Evolutionary conservation across 164 flowering plant genomes (phyloP).

Genomic region (Stephania cephalantha): DNA sequence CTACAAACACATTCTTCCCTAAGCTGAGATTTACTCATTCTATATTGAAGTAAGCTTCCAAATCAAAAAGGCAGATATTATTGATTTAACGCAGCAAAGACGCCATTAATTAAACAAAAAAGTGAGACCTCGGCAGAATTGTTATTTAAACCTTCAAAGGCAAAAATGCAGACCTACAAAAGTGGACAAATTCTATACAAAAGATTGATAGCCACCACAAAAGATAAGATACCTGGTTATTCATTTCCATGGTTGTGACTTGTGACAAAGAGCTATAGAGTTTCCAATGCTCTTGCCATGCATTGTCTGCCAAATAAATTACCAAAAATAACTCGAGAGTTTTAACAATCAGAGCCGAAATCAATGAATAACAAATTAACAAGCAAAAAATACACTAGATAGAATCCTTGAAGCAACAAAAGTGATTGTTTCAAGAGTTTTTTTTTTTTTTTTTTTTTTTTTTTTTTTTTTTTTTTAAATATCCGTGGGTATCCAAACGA

Average conservation of each 20-base stretch:
- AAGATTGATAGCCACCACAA: constrained; percentile 1
- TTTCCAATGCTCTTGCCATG: neutral
- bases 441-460: no score
- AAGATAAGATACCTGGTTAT: neutral
- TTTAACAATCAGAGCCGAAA: neutral
- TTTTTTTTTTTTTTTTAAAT: no score
- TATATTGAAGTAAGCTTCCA: neutral
- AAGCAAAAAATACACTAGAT: no score
- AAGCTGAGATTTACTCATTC: neutral
- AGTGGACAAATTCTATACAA: neutral
- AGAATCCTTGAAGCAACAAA: no score
- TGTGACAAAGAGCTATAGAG: constrained; percentile 39
- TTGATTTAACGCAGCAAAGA: neutral
- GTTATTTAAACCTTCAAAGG: neutral
- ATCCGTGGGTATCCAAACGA: no score
- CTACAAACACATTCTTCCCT: neutral
- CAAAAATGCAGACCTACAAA: neutral
- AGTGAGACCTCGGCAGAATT: neutral
- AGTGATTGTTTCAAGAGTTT: no score
- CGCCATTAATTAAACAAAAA: neutral
- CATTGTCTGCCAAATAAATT: no score
- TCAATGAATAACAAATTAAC: neutral
- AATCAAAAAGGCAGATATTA: neutral
- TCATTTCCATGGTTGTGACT: constrained; percentile 63
- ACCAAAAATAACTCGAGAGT: neutral